Base-by-base conservation (phyloP, 2,329 filamentous ascomycete genomes). In the Podosphaera fusca region DNA sequence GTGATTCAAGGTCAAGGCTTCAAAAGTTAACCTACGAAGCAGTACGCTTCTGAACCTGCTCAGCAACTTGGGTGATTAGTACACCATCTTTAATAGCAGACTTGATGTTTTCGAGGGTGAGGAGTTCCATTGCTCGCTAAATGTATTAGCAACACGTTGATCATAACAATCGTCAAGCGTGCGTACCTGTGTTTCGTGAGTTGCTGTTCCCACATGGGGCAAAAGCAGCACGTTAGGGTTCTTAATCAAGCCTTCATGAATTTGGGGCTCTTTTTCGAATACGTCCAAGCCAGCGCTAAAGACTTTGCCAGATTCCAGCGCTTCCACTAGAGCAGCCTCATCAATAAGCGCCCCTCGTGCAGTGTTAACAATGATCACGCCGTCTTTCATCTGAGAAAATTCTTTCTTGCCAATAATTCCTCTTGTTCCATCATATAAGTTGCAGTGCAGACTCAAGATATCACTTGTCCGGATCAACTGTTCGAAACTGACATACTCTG, bases 171-270 rank as follows among this genome's bases (percentile, higher is more conserved):
- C 21, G 31, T 31, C 8, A n/a, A 31, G 47, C 8, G 4, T 2
- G 58, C 63, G 42, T 62, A 63, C 64, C 61, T 64, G 64, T 2
- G 67, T 73, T 70, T 82, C 86, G 38, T 78, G 70, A 0, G 84
- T 89, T 72, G 76, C 85, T 1, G 87, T 92, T 0, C 86, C 87
- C 81, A 92, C 84, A 69, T 94, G 87, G 56, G 86, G 87, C 46
- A 90, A 71, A 33, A 94, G 73, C 60, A 89, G 72, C 40, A 86
- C 84, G 61, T 79, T 78, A 1, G 79, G 77, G 66, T 90, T 88
- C 29, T 72, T 70, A n/a, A 89, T 61, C 49, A 94, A 72, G 1
- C 81, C 83, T 0, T 80, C 79, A 66, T 92, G 82, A 35, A 94
- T 72, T 57, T 77, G 72, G 0, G 87, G 87, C 69, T 92, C 86